Evolutionary conservation across 345 rosid species (phyloP), one percentile per base, ranked within the genome.

Genomic region (Lumnitzera littorea): DNA sequence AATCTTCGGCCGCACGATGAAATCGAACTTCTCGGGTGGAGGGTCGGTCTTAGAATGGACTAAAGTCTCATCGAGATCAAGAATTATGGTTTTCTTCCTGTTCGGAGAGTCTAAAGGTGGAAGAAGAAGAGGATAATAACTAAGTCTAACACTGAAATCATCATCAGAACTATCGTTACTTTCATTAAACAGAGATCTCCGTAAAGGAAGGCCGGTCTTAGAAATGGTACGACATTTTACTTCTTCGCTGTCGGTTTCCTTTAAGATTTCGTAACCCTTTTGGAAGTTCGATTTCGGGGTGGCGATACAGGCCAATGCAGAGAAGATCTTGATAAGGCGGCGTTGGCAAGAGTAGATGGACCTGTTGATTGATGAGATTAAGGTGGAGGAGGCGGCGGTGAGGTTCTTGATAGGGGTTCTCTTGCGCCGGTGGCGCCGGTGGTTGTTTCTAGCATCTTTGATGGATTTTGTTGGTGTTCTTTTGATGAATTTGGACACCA

Each of bases 21-120:
- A 92, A 76, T 92, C 90, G 64, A 82, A 80, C 56, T 29, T 68
- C 11, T 71, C 61, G 0, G 88, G 72, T 11, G 96, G 94, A 13
- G 85, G 96, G 72, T 82, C 94, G 7, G 89, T 59, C 20, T 79
- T 74, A n/a, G 98, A 89, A 62, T 92, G 98, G 23, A 89, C 74
- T 10, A 89, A 73, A 0, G 97, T 92, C 70, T 92, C 97, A 55
- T 92, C 98, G 2, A 92, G 94, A 67, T 92, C 98, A 13, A 92
- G 82, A 67, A 89, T 83, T n/a, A 87, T 74, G 3, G 96, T 89
- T 7, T 9, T 36, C 70, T 62, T 86, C 61, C 80, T 80, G 43
- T 41, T 29, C 0, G 68, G 46, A 0, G 77, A 75, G 20, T 52
- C 63, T 69, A 71, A 15, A 0, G 82, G 85, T 0, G 85, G 86